These are phyloP conservation scores for Eimeria sp. DNA, from an alignment of 169 alveolate genomes.

Conservation along the genomic window DNA sequence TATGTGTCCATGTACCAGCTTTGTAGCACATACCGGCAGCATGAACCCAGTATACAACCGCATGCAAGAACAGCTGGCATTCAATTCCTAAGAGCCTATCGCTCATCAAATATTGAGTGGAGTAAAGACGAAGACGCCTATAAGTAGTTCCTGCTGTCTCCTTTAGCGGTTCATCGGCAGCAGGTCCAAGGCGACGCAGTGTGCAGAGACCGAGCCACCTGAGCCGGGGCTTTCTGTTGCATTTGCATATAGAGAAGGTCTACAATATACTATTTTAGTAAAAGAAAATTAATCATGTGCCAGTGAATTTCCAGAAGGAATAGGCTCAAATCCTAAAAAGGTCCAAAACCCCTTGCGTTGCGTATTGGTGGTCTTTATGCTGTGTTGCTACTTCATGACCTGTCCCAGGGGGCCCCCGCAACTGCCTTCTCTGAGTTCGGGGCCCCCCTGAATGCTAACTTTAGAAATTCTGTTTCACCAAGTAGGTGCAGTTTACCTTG, in stretches of 20 bases:
- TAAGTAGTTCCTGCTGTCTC: not conserved
- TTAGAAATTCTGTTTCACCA: not conserved
- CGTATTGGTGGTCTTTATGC: not conserved
- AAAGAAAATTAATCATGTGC: not conserved
- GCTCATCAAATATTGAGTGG: not conserved
- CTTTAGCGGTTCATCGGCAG: not conserved
- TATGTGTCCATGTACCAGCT: no score
- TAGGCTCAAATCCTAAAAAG: not conserved
- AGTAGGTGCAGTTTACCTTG: not conserved
- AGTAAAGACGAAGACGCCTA: not conserved
- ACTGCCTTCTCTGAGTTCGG: not conserved
- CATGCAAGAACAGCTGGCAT: no score
- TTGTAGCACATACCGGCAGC: no score
- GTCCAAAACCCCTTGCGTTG: not conserved
- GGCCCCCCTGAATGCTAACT: not conserved
- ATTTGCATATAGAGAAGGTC: not conserved
- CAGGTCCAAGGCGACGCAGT: not conserved
- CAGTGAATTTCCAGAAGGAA: no score
- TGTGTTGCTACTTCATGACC: not conserved
- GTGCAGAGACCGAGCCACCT: not conserved
- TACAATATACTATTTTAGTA: no score
- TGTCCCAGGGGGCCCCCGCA: not conserved
- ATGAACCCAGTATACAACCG: no score
- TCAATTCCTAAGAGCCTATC: no score
- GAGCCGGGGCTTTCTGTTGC: not conserved